phyloP scores from a whole-genome alignment of 305 asterid species.

The Andrographis paniculata region DNA sequence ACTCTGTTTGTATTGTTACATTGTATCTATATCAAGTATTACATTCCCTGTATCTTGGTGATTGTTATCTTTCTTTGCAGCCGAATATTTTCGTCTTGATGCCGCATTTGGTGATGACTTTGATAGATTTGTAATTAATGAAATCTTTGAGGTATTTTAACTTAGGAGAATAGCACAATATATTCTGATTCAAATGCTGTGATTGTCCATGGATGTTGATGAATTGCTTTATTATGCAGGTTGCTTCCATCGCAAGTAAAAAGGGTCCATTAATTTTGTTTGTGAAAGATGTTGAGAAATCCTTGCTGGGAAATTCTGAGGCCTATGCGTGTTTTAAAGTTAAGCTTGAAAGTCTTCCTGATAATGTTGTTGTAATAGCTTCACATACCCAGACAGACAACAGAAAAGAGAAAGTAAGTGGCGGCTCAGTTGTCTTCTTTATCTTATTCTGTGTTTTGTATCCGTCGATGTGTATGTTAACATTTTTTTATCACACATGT shows the following conservation, averaged over 20 bases:
- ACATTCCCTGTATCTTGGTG: constrained; percentile 8
- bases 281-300: constrained; percentile 74
- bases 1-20: too few species aligned
- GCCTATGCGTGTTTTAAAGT: constrained; percentile 46
- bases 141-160: constrained; percentile 61
- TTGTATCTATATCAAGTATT: not conserved
- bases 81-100: constrained; percentile 61
- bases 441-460: too few species aligned
- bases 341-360: constrained; percentile 62
- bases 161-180: constrained; percentile 1
- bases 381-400: constrained; percentile 64
- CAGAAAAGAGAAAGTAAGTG: constrained; percentile 64
- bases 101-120: constrained; percentile 42
- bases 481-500: constrained; percentile 13
- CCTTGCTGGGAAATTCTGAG: constrained; percentile 54
- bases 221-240: constrained; percentile 28
- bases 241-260: constrained; percentile 56
- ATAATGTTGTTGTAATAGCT: constrained; percentile 64
- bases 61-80: constrained; percentile 35
- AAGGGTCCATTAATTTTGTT: constrained; percentile 51
- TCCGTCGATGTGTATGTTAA: not conserved
- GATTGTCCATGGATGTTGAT: constrained; percentile 4
- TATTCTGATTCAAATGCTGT: constrained; percentile 3
- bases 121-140: constrained; percentile 55
- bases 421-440: too few species aligned